Percentiles rank a stretch among this genome's conserved stretches.
phyloP scores from a whole-genome alignment of 768 basidiomycete genomes.

The Tricholoma terreum region DNA sequence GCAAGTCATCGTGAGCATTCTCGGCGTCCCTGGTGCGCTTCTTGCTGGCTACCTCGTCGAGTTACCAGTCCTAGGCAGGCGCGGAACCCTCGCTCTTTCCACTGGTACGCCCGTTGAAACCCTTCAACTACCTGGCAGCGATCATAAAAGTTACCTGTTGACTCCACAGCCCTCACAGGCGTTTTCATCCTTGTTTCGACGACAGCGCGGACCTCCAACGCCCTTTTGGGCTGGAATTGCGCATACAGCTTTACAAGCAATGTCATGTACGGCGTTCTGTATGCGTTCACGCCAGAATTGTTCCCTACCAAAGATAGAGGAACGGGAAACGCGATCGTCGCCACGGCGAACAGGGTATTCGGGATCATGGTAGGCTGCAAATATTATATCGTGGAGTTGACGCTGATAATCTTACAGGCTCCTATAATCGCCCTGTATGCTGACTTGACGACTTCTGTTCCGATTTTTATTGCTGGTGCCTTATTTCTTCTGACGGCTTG shows the following conservation, averaged over 20 bases:
- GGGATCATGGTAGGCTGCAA: slow-evolving; percentile 62
- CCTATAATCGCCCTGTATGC: slow-evolving; percentile 72
- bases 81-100: slow-evolving; percentile 62
- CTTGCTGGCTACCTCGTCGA: slow-evolving; percentile 73
- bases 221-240: slow-evolving; percentile 79
- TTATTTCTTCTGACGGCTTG: slow-evolving; percentile 59
- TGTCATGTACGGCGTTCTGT: slow-evolving; percentile 76
- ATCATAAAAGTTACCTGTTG: neutral
- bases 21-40: slow-evolving; percentile 71
- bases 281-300: slow-evolving; percentile 66
- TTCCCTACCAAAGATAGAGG: slow-evolving; percentile 73
- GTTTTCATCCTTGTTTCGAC: slow-evolving; percentile 73
- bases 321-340: slow-evolving; percentile 65
- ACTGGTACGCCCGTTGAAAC: slow-evolving; percentile 45
- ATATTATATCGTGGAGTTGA: neutral
- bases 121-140: slow-evolving; percentile 27
- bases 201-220: slow-evolving; percentile 65
- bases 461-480: slow-evolving; percentile 69
- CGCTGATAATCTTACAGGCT: slow-evolving; percentile 37
- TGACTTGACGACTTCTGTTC: slow-evolving; percentile 58
- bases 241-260: slow-evolving; percentile 66
- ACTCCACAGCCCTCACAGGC: slow-evolving; percentile 64
- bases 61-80: slow-evolving; percentile 57
- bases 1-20: slow-evolving; percentile 67
- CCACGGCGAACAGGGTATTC: slow-evolving; percentile 61